Conservation (phyloP, 345 rosid genomes). For the Trapa incisa region DNA sequence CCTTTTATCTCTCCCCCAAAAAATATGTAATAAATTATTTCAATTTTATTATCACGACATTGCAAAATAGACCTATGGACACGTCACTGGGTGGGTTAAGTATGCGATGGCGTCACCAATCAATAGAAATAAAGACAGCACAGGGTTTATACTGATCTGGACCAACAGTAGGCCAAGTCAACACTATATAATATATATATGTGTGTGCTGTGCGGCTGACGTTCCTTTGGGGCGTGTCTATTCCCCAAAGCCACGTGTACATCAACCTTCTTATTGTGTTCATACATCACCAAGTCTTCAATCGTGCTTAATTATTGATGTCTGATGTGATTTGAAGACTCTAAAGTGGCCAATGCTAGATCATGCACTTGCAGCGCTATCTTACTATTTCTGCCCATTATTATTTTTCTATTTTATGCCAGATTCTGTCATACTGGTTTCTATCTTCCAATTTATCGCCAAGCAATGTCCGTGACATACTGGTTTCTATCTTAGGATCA, state of each 20-base stretch:
- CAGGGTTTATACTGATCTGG: background rate
- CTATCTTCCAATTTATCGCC: too few species aligned
- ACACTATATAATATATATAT: too few species aligned
- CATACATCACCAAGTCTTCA: too few species aligned
- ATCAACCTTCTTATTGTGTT: background rate
- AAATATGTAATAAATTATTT: too few species aligned
- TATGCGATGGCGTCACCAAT: conserved; percentile 1
- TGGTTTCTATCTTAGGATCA: too few species aligned
- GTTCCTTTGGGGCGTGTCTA: background rate
- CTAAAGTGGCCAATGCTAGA: too few species aligned
- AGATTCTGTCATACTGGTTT: background rate
- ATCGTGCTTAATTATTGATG: too few species aligned
- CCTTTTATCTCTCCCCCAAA: too few species aligned
- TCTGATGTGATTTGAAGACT: too few species aligned
- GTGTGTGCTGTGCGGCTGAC: background rate
- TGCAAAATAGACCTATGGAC: too few species aligned
- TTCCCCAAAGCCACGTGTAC: background rate
- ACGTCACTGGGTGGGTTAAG: background rate
- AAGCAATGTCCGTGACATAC: background rate
- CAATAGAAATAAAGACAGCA: background rate
- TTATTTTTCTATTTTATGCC: background rate
- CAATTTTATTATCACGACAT: too few species aligned
- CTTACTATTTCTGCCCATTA: background rate
- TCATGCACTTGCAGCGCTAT: too few species aligned
- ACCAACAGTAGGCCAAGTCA: background rate